A percentile compares a stretch with the other conserved stretches of the same genome.
phyloP scores from a whole-genome alignment of 345 rosid species.

The Brassica rapa region DNA sequence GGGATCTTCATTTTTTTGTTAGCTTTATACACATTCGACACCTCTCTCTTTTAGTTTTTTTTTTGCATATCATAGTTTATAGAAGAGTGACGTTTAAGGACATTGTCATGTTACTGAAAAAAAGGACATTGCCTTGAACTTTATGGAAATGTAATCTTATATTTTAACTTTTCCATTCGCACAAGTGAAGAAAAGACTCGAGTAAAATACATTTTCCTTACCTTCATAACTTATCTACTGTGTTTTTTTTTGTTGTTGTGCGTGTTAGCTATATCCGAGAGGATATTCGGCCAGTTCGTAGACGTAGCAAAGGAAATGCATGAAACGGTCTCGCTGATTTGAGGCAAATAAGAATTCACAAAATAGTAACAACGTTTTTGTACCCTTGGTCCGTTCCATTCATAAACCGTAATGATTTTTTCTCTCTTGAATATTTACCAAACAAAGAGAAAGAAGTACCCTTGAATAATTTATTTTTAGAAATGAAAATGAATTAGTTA shows the following conservation, averaged over 20 bases:
- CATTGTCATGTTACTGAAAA: not conserved
- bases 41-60: not conserved
- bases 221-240: not conserved
- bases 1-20: not conserved
- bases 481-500: not conserved
- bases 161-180: not conserved
- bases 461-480: not conserved
- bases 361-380: not conserved
- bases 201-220: not conserved
- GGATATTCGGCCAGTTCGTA: not conserved
- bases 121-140: not conserved
- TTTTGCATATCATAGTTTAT: not conserved
- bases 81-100: not conserved
- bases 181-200: not conserved
- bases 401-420: not conserved
- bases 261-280: not conserved
- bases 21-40: not conserved
- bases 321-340: not conserved
- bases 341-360: not conserved
- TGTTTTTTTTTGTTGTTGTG: not conserved
- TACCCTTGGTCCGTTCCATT: not conserved
- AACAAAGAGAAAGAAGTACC: not conserved
- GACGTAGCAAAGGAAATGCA: not conserved
- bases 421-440: not conserved
- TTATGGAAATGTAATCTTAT: not conserved